Evolutionary conservation across 768 basidiomycete genomes (phyloP).

Genomic region (Hygrocybe punicea): DNA sequence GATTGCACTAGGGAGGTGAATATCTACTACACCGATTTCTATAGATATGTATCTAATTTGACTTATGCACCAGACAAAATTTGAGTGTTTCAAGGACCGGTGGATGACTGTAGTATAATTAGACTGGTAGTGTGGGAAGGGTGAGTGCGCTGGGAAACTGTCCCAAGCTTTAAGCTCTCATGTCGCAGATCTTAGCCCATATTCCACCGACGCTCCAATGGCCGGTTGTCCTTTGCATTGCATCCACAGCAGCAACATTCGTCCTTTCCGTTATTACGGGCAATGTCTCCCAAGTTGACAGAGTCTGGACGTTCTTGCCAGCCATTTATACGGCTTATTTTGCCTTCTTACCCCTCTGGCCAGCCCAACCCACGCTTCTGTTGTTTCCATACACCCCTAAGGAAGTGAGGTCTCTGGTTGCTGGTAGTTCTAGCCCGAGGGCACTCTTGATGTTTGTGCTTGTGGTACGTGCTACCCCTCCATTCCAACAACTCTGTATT

Average conservation of each 20-base stretch:
- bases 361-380: constrained; percentile 26
- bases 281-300: constrained; percentile 87
- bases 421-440: constrained; percentile 60
- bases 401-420: constrained; percentile 36
- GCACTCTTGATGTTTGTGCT: constrained; percentile 73
- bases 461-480: constrained; percentile 39
- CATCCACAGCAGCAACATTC: constrained; percentile 48
- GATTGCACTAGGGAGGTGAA: too few relatives aligned
- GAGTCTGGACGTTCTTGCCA: constrained; percentile 76
- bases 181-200: not conserved
- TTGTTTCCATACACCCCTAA: constrained; percentile 58
- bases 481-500: constrained; percentile 18
- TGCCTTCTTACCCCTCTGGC: constrained; percentile 68
- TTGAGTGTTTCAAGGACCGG: too few relatives aligned
- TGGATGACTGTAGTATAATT: too few relatives aligned
- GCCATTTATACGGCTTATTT: constrained; percentile 80
- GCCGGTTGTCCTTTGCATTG: constrained; percentile 61
- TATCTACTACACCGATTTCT: too few relatives aligned
- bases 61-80: too few relatives aligned
- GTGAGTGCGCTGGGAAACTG: too few relatives aligned
- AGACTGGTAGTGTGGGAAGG: too few relatives aligned
- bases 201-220: constrained; percentile 49
- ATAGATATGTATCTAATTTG: too few relatives aligned
- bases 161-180: too few relatives aligned
- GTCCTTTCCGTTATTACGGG: constrained; percentile 62